Evolutionary conservation across 805 yeast species (phyloP).

Genomic region (Metschnikowia orientalis): DNA sequence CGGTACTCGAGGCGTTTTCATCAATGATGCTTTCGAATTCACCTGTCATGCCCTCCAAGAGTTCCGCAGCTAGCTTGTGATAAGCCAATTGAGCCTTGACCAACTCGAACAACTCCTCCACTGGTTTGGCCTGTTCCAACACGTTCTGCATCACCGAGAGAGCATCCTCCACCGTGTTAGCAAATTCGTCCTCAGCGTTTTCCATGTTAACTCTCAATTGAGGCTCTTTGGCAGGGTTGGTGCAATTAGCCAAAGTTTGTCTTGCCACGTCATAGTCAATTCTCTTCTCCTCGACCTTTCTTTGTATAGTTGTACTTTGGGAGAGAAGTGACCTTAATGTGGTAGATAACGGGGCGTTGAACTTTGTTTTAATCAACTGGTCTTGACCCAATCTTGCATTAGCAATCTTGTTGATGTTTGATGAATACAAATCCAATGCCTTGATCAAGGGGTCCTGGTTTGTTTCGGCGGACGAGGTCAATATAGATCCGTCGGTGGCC

Average conservation of each 20-base stretch:
- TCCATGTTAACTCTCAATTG: constrained; percentile 73
- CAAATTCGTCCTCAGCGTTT: constrained; percentile 83
- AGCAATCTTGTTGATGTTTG: constrained; percentile 69
- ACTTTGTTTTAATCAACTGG: constrained; percentile 60
- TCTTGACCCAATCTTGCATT: constrained; percentile 82
- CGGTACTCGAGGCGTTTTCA: constrained; percentile 30
- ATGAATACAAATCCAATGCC: constrained; percentile 63
- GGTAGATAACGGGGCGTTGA: constrained; percentile 62
- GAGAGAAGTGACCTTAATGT: constrained; percentile 57
- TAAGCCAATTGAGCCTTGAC: constrained; percentile 76
- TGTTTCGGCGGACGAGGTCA: constrained; percentile 34
- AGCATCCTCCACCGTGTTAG: constrained; percentile 85
- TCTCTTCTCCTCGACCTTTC: constrained; percentile 72
- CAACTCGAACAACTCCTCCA: constrained; percentile 62
- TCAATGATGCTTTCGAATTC: constrained; percentile 59
- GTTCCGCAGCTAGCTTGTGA: constrained; percentile 69
- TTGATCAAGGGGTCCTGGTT: constrained; percentile 51
- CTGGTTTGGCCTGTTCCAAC: constrained; percentile 63
- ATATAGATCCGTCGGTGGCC: constrained; percentile 57
- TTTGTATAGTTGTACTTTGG: constrained; percentile 65
- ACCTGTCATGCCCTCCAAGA: constrained; percentile 60
- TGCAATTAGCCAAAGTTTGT: constrained; percentile 35
- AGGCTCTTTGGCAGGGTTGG: constrained; percentile 55
- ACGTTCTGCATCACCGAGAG: constrained; percentile 78
- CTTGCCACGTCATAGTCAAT: constrained; percentile 77